These are phyloP conservation scores for Paraleonurus japonicus DNA, from an alignment of 257 asterid species.

Conservation along the genomic window DNA sequence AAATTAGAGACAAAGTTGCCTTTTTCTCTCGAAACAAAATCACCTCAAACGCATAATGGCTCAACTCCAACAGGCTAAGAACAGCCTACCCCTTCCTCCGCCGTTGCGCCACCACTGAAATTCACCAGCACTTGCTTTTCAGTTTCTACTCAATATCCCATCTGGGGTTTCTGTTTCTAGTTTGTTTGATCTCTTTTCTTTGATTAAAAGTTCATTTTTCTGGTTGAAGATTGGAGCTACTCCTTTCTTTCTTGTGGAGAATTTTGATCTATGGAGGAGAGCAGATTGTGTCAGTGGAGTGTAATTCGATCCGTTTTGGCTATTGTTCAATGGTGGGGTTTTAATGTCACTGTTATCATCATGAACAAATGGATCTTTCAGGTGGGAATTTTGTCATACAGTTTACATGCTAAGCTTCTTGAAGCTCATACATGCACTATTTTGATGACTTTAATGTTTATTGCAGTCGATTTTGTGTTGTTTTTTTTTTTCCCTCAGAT, in stretches of 20 bases:
- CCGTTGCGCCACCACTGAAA: conserved; percentile 24
- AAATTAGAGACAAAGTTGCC: not conserved
- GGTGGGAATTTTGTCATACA: conserved; percentile 30
- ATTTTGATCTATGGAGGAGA: conserved; percentile 54
- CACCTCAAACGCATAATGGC: conserved; percentile 25
- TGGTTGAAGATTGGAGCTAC: conserved; percentile 19
- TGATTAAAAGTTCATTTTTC: not conserved
- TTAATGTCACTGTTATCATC: conserved; percentile 71
- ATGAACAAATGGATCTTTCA: conserved; percentile 85
- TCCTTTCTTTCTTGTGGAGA: not conserved
- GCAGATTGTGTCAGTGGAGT: conserved; percentile 49
- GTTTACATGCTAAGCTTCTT: not conserved
- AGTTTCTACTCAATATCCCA: conserved; percentile 1
- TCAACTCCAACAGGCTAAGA: conserved; percentile 15
- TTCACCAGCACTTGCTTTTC: not conserved
- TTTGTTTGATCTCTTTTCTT: conserved; percentile 17
- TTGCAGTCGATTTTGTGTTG: not conserved
- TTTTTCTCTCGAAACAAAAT: conserved; percentile 6
- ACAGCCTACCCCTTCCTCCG: conserved; percentile 26
- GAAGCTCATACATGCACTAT: not conserved
- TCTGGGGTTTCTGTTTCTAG: conserved; percentile 21
- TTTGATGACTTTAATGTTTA: not conserved
- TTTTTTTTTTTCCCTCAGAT: not conserved
- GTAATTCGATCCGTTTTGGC: conserved; percentile 62
- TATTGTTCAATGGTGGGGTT: conserved; percentile 73